A percentile compares a stretch with the other conserved stretches of the same genome.
Conservation (phyloP, 2,329 filamentous ascomycete species). For the Xylariaceae sp. region DNA sequence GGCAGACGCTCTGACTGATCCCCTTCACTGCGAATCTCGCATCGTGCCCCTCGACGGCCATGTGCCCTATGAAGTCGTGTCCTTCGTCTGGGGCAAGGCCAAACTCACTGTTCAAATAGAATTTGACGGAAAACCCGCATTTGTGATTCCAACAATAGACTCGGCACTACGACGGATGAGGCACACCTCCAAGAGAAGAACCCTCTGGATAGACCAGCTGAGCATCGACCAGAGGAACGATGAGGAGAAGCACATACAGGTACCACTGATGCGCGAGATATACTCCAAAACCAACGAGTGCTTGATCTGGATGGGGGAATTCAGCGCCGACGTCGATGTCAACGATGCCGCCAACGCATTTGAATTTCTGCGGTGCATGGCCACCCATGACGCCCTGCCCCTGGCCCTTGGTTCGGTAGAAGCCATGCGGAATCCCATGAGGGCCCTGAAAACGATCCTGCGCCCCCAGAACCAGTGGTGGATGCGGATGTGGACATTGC, state of each 20-base stretch:
- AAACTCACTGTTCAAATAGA: not conserved
- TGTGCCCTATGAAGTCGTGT: conserved; percentile 1
- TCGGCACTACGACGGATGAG: not conserved
- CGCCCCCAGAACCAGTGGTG: not conserved
- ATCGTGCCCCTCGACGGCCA: not conserved
- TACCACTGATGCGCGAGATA: conserved; percentile 8
- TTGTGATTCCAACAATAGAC: not conserved
- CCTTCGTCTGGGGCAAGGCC: conserved; percentile 2
- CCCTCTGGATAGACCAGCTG: conserved; percentile 11
- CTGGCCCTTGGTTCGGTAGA: too few relatives aligned
- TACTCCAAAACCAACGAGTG: conserved; percentile 1
- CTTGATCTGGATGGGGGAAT: conserved; percentile 3
- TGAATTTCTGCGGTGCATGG: not conserved
- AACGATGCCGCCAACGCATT: not conserved
- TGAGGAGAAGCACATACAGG: conserved; percentile 6
- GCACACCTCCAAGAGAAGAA: not conserved
- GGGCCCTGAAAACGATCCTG: not conserved
- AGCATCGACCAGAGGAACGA: conserved; percentile 11
- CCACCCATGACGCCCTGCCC: too few relatives aligned
- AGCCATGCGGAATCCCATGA: not conserved
- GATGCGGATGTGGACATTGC: not conserved
- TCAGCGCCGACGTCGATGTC: not conserved
- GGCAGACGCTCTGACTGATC: not conserved
- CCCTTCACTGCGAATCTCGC: not conserved
- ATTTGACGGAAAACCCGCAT: too few relatives aligned